Evolutionary conservation across 2,329 filamentous ascomycete species (phyloP), one percentile per base, ranked within the genome.

Genomic region (Scolecobasidium constrictum): DNA sequence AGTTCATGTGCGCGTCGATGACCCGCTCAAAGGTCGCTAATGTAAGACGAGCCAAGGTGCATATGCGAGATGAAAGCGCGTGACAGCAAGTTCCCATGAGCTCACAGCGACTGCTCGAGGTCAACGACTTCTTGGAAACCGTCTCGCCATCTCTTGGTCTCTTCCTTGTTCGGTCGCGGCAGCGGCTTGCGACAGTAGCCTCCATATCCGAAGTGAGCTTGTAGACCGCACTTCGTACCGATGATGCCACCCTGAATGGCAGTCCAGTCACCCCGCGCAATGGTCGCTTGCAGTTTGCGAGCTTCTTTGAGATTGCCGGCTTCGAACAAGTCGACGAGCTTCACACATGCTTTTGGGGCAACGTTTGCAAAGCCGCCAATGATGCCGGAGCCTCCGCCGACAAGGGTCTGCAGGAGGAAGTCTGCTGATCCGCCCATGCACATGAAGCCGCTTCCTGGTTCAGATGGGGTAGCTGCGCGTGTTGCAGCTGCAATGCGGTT

Each of bases 331-430:
- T 75, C 62, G 43, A 77, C 59, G 13, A 85, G 63, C 53, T 75
- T 65, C 19, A 79, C 70, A 58, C 80, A 82, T 3, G 78, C 66
- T 53, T 73, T 78, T 22, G 81, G 83, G 2, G 77, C 71, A 35
- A 87, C 66, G 58, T 88, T 87, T 21, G 73, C 83, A 43, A 82
- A 68, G 11, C 82, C 83, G 12, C 76, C 78, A 48, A 87, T 81
- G 53, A 83, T 73, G 23, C 83, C 83, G 45, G 80, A 75, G 3
- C 78, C 82, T 18, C 82, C 83, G 3, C 77, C 80, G 35, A 82
- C 69, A 31, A 85, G 60, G 1, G 78, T 78, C 58, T 85, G 82
- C 11, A 86, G 61, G 11, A 77, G 80, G 59, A 86, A 86, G 62
- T 87, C 82, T 41, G 80, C 80, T 38, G 77, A 81, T 43, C 83